Evolutionary conservation across 2,329 filamentous ascomycete species (phyloP), one percentile per base, ranked within the genome.

Genomic region (Calonectria leucothoes): DNA sequence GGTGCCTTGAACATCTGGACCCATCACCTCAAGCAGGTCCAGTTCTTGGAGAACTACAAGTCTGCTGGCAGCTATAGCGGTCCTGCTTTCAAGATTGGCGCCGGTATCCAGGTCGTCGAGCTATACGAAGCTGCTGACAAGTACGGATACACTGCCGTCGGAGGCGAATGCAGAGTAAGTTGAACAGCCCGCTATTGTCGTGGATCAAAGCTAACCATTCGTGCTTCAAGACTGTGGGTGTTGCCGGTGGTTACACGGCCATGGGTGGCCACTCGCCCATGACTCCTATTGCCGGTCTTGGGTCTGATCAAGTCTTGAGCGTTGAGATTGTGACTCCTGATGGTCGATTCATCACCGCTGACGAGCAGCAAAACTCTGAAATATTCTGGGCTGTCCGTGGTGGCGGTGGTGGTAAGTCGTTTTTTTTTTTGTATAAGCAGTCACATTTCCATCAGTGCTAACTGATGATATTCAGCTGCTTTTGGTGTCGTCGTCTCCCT

Each of bases 1-100:
- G 91, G 91, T 5, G 85, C 88, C 1, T 81, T 92, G 6, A 85
- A 86, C 11, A 84, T 92, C 64, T 92, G 91, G 87, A 91, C 88
- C 14, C 90, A 91, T 74, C 81, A 87, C 76, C 85, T 92, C 61
- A 88, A 90, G 76, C 82, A 86, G 12, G 74, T 80, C 23, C 59
- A 80, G 70, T 67, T 80, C 31, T 65, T 81, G 33, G 33, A 77
- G 17, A 45, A 76, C 45, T 82, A 80, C 75, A 72, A 79, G 73
- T 75, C 80, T 14, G 39, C 70, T 15, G 70, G 76, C 2, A 27
- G 39, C 12, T 84, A 88, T 80, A 77, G 76, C 5, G 89, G 89
- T 2, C 82, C 86, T 5, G 90, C 89, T 1, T 86, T 91, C 80
- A 91, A 89, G 79, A 81, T 90, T 31, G 90, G 88, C 8, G 85